Conservation (phyloP, 495 filamentous ascomycete genomes). For the Penicillium soppii region DNA sequence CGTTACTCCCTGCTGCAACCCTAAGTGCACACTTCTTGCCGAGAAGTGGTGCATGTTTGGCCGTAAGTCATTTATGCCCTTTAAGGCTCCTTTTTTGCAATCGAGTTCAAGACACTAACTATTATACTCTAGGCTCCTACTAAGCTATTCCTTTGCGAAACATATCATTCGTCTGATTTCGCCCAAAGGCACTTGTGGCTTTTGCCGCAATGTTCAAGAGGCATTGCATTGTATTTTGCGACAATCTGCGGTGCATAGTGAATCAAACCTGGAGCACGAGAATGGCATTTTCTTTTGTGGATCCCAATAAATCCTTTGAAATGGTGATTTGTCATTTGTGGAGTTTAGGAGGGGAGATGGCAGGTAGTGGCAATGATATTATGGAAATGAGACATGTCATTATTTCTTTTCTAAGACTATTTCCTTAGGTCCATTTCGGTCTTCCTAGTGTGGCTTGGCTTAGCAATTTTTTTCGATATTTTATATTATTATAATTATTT, state of each 20-base stretch:
- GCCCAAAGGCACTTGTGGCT: background rate
- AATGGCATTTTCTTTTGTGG: constrained; percentile 2
- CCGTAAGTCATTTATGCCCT: constrained; percentile 34
- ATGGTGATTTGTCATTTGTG: constrained; percentile 1
- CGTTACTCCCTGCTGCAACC: constrained; percentile 86
- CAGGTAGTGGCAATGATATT: constrained; percentile 10
- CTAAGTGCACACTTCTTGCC: constrained; percentile 70
- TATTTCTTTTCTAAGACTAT: background rate
- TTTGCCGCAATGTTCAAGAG: background rate
- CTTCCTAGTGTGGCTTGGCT: background rate
- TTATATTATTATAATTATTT: too few species aligned
- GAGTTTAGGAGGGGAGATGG: constrained; percentile 5
- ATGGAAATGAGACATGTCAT: constrained; percentile 9
- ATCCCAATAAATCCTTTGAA: background rate
- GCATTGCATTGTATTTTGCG: background rate
- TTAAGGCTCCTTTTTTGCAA: background rate
- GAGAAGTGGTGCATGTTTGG: constrained; percentile 89
- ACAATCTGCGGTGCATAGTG: constrained; percentile 1
- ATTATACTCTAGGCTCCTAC: constrained; percentile 17
- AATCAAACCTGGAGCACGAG: background rate
- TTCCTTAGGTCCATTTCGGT: background rate
- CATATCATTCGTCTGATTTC: background rate
- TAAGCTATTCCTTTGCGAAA: constrained; percentile 9
- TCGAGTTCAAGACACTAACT: constrained; percentile 2
- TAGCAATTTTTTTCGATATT: background rate